These are phyloP conservation scores for Arctium lappa DNA, from an alignment of 129 eudicot species.

Conservation along the genomic window DNA sequence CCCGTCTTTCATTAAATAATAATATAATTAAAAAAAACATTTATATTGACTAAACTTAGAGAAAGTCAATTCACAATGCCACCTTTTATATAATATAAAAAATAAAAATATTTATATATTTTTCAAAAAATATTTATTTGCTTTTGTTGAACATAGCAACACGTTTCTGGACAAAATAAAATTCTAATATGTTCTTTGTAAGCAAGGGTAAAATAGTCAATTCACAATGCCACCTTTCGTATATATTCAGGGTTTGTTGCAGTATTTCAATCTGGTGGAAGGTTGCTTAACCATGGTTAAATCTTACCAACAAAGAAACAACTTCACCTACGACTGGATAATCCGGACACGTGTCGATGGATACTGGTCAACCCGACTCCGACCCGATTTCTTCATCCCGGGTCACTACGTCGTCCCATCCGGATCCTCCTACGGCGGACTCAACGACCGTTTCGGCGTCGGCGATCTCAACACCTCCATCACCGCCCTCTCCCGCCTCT, in stretches of 20 bases:
- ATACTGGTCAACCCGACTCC: slow-evolving; percentile 67
- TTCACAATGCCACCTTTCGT: background rate
- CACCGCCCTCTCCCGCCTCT: slow-evolving; percentile 79
- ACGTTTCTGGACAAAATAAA: background rate
- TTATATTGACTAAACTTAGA: no score
- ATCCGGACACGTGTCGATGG: slow-evolving; percentile 90
- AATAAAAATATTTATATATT: no score
- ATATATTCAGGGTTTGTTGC: slow-evolving; percentile 70
- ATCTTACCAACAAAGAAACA: slow-evolving; percentile 51
- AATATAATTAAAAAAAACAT: no score
- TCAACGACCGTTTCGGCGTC: slow-evolving; percentile 82
- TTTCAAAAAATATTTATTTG: background rate
- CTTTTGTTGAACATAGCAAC: background rate
- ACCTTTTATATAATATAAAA: no score
- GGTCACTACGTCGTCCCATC: slow-evolving; percentile 71
- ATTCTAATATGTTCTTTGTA: background rate
- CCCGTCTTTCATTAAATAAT: no score
- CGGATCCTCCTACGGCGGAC: slow-evolving; percentile 82
- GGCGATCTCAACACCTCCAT: slow-evolving; percentile 66
- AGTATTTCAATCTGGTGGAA: slow-evolving; percentile 76
- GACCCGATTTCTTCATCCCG: slow-evolving; percentile 54
- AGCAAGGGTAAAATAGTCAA: slow-evolving; percentile 13
- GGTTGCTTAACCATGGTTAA: slow-evolving; percentile 78
- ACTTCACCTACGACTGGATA: slow-evolving; percentile 88
- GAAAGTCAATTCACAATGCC: no score